Conservation (phyloP, 805 yeast genomes). For the Monosporozyma solicola region DNA sequence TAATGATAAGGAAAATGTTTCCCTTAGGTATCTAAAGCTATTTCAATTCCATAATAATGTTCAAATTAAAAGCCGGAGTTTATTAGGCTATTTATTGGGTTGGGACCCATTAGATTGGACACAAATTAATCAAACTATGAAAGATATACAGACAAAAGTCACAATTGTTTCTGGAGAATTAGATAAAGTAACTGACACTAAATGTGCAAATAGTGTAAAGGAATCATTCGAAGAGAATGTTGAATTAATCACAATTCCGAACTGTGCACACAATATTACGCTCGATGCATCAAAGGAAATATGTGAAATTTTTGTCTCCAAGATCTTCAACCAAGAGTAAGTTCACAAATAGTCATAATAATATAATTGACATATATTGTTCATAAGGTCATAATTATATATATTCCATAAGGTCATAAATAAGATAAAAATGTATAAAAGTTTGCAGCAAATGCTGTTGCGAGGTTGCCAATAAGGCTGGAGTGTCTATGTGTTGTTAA, state of each 20-base stretch:
- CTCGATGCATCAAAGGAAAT: constrained; percentile 17
- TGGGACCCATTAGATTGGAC: constrained; percentile 25
- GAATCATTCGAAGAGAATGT: constrained; percentile 2
- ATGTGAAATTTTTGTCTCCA: constrained; percentile 5
- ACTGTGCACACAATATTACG: constrained; percentile 24
- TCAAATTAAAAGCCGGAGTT: constrained; percentile 21
- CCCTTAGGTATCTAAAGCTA: constrained; percentile 16
- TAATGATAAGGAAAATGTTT: not conserved
- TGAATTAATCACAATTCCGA: constrained; percentile 8
- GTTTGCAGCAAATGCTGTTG: not conserved
- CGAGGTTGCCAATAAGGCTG: not conserved
- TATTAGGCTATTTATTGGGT: constrained; percentile 25
- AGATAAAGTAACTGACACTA: constrained; percentile 20
- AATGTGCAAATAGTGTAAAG: constrained; percentile 6
- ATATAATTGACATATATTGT: not conserved
- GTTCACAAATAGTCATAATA: not conserved
- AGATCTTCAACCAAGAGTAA: not conserved
- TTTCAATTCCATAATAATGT: constrained; percentile 26
- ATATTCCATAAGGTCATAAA: not conserved
- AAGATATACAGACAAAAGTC: constrained; percentile 1
- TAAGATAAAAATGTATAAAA: not conserved
- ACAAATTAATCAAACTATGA: constrained; percentile 1
- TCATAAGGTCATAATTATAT: not conserved
- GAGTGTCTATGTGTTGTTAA: not conserved
- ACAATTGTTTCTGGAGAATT: constrained; percentile 18